Percentiles rank a stretch among this genome's conserved stretches.
These are phyloP conservation scores for Leccinum rimulosum DNA, from an alignment of 768 basidiomycete species.

Conservation along the genomic window DNA sequence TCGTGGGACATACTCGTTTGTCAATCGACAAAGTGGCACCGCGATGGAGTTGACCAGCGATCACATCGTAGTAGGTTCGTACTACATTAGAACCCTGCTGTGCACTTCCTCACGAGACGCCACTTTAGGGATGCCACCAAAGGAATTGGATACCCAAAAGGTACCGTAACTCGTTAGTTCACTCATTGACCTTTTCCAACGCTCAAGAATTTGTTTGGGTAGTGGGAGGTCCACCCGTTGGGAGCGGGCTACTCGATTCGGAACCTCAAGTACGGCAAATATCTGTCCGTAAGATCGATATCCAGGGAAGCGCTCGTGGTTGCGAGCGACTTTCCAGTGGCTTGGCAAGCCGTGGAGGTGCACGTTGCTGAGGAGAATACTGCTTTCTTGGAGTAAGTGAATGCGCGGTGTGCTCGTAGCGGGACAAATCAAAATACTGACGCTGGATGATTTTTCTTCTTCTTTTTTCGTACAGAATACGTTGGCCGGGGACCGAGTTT, in stretches of 20 bases:
- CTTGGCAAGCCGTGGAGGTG: constrained; percentile 28
- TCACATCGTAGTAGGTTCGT: constrained; percentile 24
- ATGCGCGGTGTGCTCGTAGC: background rate
- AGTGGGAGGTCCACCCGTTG: constrained; percentile 31
- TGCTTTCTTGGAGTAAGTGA: constrained; percentile 27
- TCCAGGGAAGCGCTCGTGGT: constrained; percentile 24
- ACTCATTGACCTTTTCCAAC: background rate
- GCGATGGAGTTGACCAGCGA: constrained; percentile 30
- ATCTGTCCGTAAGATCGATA: constrained; percentile 25
- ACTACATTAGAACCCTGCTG: background rate
- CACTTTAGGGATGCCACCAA: constrained; percentile 29
- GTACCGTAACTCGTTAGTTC: background rate
- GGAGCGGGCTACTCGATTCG: constrained; percentile 32
- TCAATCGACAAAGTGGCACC: constrained; percentile 33
- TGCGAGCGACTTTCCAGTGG: constrained; percentile 27
- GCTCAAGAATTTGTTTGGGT: background rate
- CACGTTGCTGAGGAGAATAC: constrained; percentile 26
- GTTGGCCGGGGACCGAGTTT: constrained; percentile 29
- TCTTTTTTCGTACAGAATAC: constrained; percentile 18
- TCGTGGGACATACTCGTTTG: constrained; percentile 31
- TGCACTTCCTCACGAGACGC: background rate
- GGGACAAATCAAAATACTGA: background rate
- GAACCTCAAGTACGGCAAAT: constrained; percentile 32
- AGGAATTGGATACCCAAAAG: constrained; percentile 29
- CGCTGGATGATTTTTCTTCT: background rate